A percentile compares a stretch with the other conserved stretches of the same genome.
Evolutionary conservation across 2,329 filamentous ascomycete species (phyloP).

Genomic region (Mollisiaceae sp.): DNA sequence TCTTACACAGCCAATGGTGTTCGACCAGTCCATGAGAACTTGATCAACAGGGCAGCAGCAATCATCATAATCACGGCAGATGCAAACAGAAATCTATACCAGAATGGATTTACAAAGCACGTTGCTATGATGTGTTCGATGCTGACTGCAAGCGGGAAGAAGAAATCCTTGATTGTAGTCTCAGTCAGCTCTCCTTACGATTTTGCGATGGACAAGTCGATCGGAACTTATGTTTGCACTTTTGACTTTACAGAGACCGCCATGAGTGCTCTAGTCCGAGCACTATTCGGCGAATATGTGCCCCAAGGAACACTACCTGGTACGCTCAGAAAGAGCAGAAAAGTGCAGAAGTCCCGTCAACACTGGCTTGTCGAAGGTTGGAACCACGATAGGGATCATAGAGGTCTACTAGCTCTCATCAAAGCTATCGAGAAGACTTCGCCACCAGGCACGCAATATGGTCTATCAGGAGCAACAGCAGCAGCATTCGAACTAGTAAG

Average conservation of each 20-base stretch:
- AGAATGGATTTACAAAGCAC: conserved; percentile 94
- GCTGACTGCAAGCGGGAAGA: conserved; percentile 75
- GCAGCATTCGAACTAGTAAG: conserved; percentile 73
- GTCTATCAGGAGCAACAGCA: conserved; percentile 68
- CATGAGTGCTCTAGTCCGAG: conserved; percentile 81
- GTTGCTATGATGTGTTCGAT: conserved; percentile 94
- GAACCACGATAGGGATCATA: conserved; percentile 76
- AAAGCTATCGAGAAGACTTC: conserved; percentile 70
- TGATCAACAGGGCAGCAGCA: conserved; percentile 85
- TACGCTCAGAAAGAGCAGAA: conserved; percentile 85
- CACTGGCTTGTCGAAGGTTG: conserved; percentile 95
- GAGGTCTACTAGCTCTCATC: conserved; percentile 77
- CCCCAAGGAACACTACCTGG: conserved; percentile 68
- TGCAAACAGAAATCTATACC: conserved; percentile 91
- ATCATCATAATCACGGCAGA: conserved; percentile 93
- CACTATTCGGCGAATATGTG: conserved; percentile 76
- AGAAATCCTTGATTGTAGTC: conserved; percentile 89
- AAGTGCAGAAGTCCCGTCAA: conserved; percentile 85
- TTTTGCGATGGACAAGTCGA: conserved; percentile 89
- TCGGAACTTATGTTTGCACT: conserved; percentile 92
- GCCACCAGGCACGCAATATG: conserved; percentile 67
- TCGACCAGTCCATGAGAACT: conserved; percentile 87
- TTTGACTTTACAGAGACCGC: conserved; percentile 97
- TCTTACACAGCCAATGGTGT: conserved; percentile 95
- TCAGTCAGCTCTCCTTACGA: conserved; percentile 96